Base-by-base conservation (phyloP, 1,284 basidiomycete species). In the Xanthoconium separans region DNA sequence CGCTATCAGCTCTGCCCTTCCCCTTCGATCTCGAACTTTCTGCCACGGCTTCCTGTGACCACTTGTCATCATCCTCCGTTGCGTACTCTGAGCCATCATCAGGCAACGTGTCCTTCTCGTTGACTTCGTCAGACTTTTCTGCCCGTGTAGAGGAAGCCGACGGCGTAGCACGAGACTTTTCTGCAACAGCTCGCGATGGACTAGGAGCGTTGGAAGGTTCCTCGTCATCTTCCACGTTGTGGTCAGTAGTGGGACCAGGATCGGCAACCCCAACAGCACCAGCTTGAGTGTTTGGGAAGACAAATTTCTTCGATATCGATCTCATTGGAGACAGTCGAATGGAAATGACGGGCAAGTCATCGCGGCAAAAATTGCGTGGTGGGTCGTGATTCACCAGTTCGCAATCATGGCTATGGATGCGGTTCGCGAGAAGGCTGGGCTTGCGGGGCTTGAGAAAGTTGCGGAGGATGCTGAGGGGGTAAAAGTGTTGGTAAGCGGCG, bases 251-350 rank as follows among this genome's bases (percentile, higher is more conserved):
- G 30, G 8, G 3, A 30, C 33, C 29, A 24, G 39, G 16, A 37
- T 40, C 34, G 15, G 39, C 2, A 22, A 13, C n/a, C n/a, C 29
- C 51, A 4, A 46, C 46, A 33, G 58, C 33, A 34, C 18, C 18
- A 3, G 58, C 34, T 18, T 54, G 59, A 22, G 31, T 47, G n/a
- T 20, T 43, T 6, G 67, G 67, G 27, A 69, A 69, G 34, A 72
- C 66, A 42, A 69, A 72, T 27, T 71, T 72, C 45, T 70, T 72
- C 40, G 69, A 69, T 50, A 69, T 69, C 24, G 70, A 71, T 44
- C 55, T 65, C 41, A 60, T 47, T 22, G 67, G 68, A 0, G 62
- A 47, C 8, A 72, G 30, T 47, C 60, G 65, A 6, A 51, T 56
- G 5, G 64, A 72, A 41, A 69, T 69, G 2, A 36, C 50, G 5